Evolutionary conservation across 805 yeast species (phyloP).

Genomic region (Lipomyces sp.): DNA sequence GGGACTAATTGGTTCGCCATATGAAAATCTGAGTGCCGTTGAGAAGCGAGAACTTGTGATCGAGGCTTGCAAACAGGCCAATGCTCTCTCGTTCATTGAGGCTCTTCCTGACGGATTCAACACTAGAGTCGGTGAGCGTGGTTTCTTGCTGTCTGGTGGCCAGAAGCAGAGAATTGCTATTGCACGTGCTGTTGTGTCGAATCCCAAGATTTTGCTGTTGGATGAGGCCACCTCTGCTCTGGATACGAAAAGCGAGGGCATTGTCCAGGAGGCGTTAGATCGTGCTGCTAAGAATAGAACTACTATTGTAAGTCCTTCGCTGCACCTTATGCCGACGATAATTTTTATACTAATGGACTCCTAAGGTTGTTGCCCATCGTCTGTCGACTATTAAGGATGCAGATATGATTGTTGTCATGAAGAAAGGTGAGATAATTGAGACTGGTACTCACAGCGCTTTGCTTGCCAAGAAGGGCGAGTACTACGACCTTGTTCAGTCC

Average conservation of each 20-base stretch:
- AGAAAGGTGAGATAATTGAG: conserved; percentile 56
- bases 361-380: conserved; percentile 78
- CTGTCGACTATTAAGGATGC: conserved; percentile 80
- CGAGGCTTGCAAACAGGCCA: conserved; percentile 58
- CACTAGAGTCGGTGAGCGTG: conserved; percentile 57
- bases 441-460: conserved; percentile 51
- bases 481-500: conserved; percentile 47
- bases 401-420: conserved; percentile 58
- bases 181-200: conserved; percentile 61
- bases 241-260: conserved; percentile 64
- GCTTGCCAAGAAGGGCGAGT: conserved; percentile 42
- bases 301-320: conserved; percentile 70
- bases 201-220: conserved; percentile 60
- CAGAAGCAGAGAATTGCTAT: conserved; percentile 69
- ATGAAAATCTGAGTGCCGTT: conserved; percentile 46
- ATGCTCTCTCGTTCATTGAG: conserved; percentile 55
- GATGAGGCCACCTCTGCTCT: conserved; percentile 74
- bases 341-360: conserved; percentile 51
- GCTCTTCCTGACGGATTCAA: conserved; percentile 59
- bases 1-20: conserved; percentile 56
- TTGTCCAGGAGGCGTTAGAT: conserved; percentile 59
- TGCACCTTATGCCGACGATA: conserved; percentile 50
- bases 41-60: conserved; percentile 47
- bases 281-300: conserved; percentile 51
- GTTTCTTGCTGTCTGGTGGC: conserved; percentile 68